Evolutionary conservation across 805 yeast species (phyloP), one percentile per base, ranked within the genome.

Genomic region (Lachancea quebecensis): DNA sequence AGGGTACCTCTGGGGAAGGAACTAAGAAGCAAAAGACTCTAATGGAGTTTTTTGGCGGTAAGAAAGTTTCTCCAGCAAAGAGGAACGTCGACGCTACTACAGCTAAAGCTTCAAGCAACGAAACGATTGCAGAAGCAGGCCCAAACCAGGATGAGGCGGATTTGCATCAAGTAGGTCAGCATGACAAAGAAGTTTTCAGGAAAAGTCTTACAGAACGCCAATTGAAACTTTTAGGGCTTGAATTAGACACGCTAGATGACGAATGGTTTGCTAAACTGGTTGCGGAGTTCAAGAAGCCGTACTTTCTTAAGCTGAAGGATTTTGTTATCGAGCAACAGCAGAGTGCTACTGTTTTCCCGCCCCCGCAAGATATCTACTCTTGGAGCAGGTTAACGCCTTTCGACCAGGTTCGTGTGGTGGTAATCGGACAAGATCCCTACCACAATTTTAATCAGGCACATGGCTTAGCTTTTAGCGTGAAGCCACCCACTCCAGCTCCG

Each of bases 381-480:
- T 93, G 98, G 97, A 81, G 95, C 2, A 75, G 88, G 29, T 71
- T 81, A 14, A 88, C 98, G 0, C 95, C 96, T 0, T 68, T 91
- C 16, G 69, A 78, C 3, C 62, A 75, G 2, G 85, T 89, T 15
- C 81, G 79, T 57, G 93, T 91, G 25, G 74, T 93, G 1, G 75
- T 93, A 10, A 69, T 93, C 38, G 99, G 99, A 1, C 99, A 93
- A 63, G 99, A 93, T 62, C 99, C 99, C 0, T 93, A 93, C 62
- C 99, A 93, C 64, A 88, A 89, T 62, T 65, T 66, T 55, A 85
- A 85, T 60, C 99, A 93, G 64, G 99, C 99, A 0, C 99, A 93
- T 59, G 99, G 99, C 0, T 68, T 93, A 27, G 98, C 99, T 2
- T 93, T 93, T 55, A 85, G 95, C 16, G 98, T 93, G 1, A 73